Percentiles rank a stretch among this genome's conserved stretches.
These are phyloP conservation scores for Curvularia sp. DNA, from an alignment of 2,329 filamentous ascomycete genomes.

Conservation along the genomic window DNA sequence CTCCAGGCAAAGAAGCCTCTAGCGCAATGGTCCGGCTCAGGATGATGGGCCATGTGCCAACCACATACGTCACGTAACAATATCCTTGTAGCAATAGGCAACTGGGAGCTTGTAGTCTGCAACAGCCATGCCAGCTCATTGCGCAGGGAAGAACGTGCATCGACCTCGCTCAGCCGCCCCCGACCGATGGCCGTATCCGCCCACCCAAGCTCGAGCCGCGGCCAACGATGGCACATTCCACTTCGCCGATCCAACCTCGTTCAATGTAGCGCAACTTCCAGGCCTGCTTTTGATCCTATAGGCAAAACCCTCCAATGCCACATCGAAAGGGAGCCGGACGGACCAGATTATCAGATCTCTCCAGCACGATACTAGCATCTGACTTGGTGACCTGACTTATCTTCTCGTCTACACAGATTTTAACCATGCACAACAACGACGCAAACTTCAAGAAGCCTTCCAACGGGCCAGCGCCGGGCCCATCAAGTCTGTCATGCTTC, in stretches of 20 bases:
- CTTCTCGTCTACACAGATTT: constrained; percentile 11
- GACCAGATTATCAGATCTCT: constrained; percentile 11
- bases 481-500: constrained; percentile 6
- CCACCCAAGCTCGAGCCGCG: constrained; percentile 1
- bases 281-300: constrained; percentile 1
- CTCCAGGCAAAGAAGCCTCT: constrained; percentile 10
- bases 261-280: constrained; percentile 1
- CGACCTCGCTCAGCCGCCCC: background rate
- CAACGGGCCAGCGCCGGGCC: background rate
- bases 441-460: constrained; percentile 11
- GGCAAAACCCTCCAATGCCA: constrained; percentile 11
- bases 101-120: constrained; percentile 1
- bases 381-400: constrained; percentile 13
- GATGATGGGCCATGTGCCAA: constrained; percentile 1
- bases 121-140: background rate
- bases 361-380: constrained; percentile 9
- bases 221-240: background rate
- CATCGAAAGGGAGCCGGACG: constrained; percentile 5
- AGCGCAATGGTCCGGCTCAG: constrained; percentile 2
- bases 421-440: constrained; percentile 7
- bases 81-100: constrained; percentile 1
- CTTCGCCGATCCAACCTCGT: background rate
- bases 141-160: constrained; percentile 1
- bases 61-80: background rate
- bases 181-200: constrained; percentile 1